Base-by-base conservation (phyloP, 352 stramenopile genomes). In the Globisporangium spiculum region DNA sequence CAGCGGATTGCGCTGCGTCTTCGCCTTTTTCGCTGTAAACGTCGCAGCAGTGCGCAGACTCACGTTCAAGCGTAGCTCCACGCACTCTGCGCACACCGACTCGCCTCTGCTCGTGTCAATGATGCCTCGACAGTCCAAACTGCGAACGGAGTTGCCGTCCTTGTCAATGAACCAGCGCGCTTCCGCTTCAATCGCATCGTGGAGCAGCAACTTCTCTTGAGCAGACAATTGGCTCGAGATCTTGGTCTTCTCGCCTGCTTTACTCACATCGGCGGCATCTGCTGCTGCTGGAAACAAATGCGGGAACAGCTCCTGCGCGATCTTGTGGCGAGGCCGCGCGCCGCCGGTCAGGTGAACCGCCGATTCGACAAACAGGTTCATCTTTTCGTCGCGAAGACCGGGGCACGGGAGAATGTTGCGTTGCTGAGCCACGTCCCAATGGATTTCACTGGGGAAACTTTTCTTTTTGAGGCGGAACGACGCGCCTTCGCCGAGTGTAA, bases 161-260 rank as follows among this genome's bases (percentile, higher is more conserved):
- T 90, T 92, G 65, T 94, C 87, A 26, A 94, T 75, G 55, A 91
- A 92, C 87, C 87, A 94, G 20, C 90, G 67, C 3, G 83, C 80
- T 56, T 94, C 87, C 1, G 75, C 74, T 60, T 93, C 81, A 30
- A 93, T 79, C 5, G 84, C 83, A 55, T 94, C 87, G n/a, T 91
- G 84, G 16, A 94, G 66, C 41, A 89, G 60, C 1, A 89, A 24
- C 36, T 91, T 91, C 71, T 92, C 72, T 71, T 90, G 36, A 63
- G 72, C 3, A 8, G 54, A 41, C 26, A 54, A 24, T 20, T 46
- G 26, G 3, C n/a, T 38, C 22, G 63, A 32, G 53, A 59, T 62
- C 34, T 59, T 60, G 55, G 44, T 4, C 14, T 34, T 34, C 18
- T 60, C 55, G 20, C 27, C 55, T 22, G 6, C 7, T 41, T 56